phyloP scores from a whole-genome alignment of 2,329 filamentous ascomycete genomes.

The Phoma herbarum region DNA sequence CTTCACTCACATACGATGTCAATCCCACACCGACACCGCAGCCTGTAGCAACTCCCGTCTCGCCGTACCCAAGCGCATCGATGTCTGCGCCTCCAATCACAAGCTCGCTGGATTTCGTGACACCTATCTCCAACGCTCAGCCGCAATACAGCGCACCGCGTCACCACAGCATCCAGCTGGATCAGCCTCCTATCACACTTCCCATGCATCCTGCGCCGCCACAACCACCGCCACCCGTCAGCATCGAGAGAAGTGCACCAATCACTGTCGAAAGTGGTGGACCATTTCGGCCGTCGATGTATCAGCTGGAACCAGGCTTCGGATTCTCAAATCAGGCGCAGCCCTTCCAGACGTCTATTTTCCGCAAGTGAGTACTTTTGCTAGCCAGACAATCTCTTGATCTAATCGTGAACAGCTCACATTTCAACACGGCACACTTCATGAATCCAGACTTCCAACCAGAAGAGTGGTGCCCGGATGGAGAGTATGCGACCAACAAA shows the following conservation, averaged over 20 bases:
- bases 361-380: conserved; percentile 57
- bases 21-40: conserved; percentile 43
- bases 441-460: conserved; percentile 62
- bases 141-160: conserved; percentile 38
- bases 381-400: no score
- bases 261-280: conserved; percentile 47
- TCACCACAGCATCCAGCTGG: conserved; percentile 45
- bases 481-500: conserved; percentile 55
- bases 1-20: conserved; percentile 49
- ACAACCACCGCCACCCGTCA: conserved; percentile 39
- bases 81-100: conserved; percentile 41
- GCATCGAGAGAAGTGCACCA: conserved; percentile 42
- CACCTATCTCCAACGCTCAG: conserved; percentile 40
- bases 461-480: conserved; percentile 61
- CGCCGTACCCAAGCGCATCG: conserved; percentile 43
- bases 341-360: conserved; percentile 60
- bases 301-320: conserved; percentile 56
- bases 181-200: conserved; percentile 44
- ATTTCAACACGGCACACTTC: conserved; percentile 62
- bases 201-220: conserved; percentile 42
- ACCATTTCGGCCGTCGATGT: conserved; percentile 58
- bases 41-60: conserved; percentile 41
- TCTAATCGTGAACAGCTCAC: conserved; percentile 52
- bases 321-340: conserved; percentile 49
- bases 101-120: conserved; percentile 46